Evolutionary conservation across 108 stramenopile genomes (phyloP).

Genomic region (Skeletonema menzelii): DNA sequence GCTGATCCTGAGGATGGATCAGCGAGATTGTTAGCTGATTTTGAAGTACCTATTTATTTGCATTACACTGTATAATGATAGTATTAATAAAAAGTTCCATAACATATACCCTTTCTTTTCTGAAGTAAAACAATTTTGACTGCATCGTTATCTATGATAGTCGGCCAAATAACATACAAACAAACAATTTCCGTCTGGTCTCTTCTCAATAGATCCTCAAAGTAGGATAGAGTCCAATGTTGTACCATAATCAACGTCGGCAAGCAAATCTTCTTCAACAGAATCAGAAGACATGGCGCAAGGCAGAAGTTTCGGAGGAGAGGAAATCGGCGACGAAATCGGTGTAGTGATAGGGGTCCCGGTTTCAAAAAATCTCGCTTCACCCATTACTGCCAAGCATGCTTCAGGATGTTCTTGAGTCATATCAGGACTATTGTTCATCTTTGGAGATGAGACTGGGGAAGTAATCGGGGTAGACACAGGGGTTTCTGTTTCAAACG

Average conservation of each 20-base stretch:
- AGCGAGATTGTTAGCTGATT: too few species aligned
- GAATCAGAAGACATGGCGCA: not conserved
- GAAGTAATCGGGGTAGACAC: too few species aligned
- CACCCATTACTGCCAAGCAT: too few species aligned
- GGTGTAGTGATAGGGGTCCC: not conserved
- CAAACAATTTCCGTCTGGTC: not conserved
- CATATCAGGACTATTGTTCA: too few species aligned
- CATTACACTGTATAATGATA: too few species aligned
- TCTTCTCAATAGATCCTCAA: not conserved
- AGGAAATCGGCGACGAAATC: not conserved
- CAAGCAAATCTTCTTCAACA: not conserved
- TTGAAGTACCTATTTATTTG: too few species aligned
- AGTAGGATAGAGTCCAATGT: not conserved
- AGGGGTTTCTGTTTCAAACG: not conserved
- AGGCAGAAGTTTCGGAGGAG: not conserved
- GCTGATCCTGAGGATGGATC: conserved; percentile 19
- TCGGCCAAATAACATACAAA: too few species aligned
- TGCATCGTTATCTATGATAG: too few species aligned
- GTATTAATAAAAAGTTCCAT: too few species aligned
- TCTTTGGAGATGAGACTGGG: not conserved
- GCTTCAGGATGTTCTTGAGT: too few species aligned
- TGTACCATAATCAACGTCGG: not conserved
- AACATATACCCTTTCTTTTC: too few species aligned
- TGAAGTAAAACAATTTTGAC: too few species aligned
- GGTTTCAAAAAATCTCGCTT: not conserved